Base-by-base conservation (phyloP, 2,329 filamentous ascomycete genomes). In the Emericellopsis cladophorae region DNA sequence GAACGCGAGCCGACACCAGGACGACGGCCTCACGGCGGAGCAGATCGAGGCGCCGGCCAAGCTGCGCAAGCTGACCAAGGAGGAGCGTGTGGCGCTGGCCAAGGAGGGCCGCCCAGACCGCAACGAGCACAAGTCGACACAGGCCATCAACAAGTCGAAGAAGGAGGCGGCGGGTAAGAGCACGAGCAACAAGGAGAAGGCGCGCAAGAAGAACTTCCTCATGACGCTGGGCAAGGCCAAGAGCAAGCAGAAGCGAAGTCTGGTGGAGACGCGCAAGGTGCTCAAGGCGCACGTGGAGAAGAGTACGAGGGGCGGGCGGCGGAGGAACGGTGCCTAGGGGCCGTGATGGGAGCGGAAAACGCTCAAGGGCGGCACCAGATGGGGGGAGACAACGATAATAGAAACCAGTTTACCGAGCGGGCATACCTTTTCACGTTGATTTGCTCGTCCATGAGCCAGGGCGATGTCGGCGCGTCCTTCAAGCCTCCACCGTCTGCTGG, bases 151-250 rank as follows among this genome's bases (percentile, higher is more conserved):
- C 53, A 86, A 87, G 70, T 79, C 86, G 58, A 86, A 89, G 72
- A 94, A 94, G 74, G 78, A 81, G 53, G 73, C 79, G 2, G 77
- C 88, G 64, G 92, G 92, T 54, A 96, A 96, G 79, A 94, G 85
- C 58, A 89, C 87, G 31, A 96, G 90, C 49, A 98, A 98, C 65
- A 85, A 84, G 67, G 92, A 98, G 70, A 98, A 98, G 76, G 79
- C 84, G 34, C 72, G 90, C 51, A 87, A 86, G 74, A 98, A 98
- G 84, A 98, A 98, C 62, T 94, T 98, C 65, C 59, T 98, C 53
- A 98, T 98, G 92, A 96, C 90, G 32, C 65, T 98, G 45, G 86
- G 90, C 44, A 96, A 98, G 70, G 92, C 92, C 10, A 93, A 92
- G 72, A 76, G 74, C 50, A 98, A 96, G 72, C 83, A 92, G 55